A percentile compares a stretch with the other conserved stretches of the same genome.
Evolutionary conservation across 768 basidiomycete genomes (phyloP).

Genomic region (Galerina marginata): DNA sequence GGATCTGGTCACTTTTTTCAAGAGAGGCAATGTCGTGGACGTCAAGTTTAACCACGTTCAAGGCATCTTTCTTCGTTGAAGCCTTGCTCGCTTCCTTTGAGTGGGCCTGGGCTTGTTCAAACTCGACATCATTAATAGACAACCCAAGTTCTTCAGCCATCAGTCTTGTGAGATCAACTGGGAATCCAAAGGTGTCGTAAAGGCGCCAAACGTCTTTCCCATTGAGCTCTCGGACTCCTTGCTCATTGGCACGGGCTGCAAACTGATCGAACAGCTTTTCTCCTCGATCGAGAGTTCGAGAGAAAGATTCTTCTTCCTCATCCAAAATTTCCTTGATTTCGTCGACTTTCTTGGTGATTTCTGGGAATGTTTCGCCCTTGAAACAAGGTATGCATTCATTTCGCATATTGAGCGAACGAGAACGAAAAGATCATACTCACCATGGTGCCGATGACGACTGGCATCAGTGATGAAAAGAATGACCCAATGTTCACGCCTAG

Average conservation of each 20-base stretch:
- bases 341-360: constrained; percentile 79
- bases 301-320: constrained; percentile 97
- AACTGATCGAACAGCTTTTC: constrained; percentile 95
- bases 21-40: constrained; percentile 92
- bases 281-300: constrained; percentile 95
- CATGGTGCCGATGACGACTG: constrained; percentile 88
- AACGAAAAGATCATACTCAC: constrained; percentile 44
- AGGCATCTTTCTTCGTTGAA: constrained; percentile 69
- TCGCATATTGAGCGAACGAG: not conserved
- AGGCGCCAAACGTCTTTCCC: constrained; percentile 97
- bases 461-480: constrained; percentile 93
- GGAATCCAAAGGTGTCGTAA: constrained; percentile 99
- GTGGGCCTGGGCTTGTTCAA: constrained; percentile 84
- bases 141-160: constrained; percentile 96
- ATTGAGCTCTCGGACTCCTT: constrained; percentile 67
- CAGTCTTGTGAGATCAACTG: constrained; percentile 91
- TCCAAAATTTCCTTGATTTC: constrained; percentile 95
- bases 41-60: constrained; percentile 85
- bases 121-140: constrained; percentile 84
- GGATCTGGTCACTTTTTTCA: constrained; percentile 76
- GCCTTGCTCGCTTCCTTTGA: constrained; percentile 94
- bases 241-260: constrained; percentile 66
- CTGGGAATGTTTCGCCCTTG: constrained; percentile 89
- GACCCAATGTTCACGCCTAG: constrained; percentile 89
- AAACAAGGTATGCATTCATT: constrained; percentile 7